Conservation (phyloP, 176 grass and related monocot species). For the Olyra latifolia region DNA sequence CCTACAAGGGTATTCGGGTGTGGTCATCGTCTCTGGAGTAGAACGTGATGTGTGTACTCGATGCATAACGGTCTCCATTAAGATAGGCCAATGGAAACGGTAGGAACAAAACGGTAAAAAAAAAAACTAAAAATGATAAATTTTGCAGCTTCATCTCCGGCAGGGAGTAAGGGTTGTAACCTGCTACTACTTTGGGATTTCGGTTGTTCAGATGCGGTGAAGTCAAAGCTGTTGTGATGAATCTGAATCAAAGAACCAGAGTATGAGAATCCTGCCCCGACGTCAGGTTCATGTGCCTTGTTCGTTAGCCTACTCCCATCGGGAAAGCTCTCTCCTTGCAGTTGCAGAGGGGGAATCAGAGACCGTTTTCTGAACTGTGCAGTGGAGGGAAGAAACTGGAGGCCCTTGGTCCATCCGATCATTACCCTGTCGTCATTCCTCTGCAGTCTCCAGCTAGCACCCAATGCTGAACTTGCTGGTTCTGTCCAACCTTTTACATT, state of each 20-base stretch:
- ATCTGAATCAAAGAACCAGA: background rate
- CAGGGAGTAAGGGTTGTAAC: background rate
- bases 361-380: background rate
- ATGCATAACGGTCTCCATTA: background rate
- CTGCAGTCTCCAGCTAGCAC: background rate
- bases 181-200: background rate
- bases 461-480: background rate
- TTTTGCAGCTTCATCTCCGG: background rate
- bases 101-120: background rate
- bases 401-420: background rate
- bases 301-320: background rate
- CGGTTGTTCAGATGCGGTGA: background rate
- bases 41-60: background rate
- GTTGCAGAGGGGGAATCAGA: background rate
- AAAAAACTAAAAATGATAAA: background rate
- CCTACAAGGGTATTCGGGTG: background rate
- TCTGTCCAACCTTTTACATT: background rate
- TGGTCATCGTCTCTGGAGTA: background rate
- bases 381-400: background rate
- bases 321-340: background rate
- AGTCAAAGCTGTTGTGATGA: background rate
- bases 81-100: background rate
- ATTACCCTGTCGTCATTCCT: background rate
- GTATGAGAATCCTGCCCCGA: background rate
- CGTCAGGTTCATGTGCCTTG: background rate